Evolutionary conservation across 306 rosid species (phyloP).

Genomic region (Oxytropis ochrocephala): DNA sequence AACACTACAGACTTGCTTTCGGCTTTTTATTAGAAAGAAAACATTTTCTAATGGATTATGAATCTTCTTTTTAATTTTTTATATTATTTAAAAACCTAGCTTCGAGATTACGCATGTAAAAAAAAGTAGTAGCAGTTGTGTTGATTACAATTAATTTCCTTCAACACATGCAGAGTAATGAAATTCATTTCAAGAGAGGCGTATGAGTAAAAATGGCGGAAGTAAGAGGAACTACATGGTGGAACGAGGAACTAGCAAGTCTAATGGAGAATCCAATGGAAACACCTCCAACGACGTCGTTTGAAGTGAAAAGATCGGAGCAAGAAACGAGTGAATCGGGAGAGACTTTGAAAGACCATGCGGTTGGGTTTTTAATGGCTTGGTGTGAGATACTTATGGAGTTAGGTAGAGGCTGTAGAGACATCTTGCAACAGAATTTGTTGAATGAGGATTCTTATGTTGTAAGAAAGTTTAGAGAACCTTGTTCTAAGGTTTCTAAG

Average conservation of each 20-base stretch:
- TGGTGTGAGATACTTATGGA: slow-evolving; percentile 87
- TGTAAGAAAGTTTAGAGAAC: slow-evolving; percentile 50
- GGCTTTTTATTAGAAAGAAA: not conserved
- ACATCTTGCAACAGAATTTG: slow-evolving; percentile 67
- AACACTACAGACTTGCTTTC: not conserved
- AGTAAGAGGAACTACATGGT: not conserved
- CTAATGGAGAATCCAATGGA: not conserved
- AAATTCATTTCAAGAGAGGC: not conserved
- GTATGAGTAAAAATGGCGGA: not conserved
- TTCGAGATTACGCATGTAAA: not conserved
- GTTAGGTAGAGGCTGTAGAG: slow-evolving; percentile 71
- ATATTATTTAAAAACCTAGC: not conserved
- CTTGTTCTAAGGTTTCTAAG: slow-evolving; percentile 52
- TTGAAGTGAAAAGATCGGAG: slow-evolving; percentile 21
- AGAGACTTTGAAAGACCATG: slow-evolving; percentile 77
- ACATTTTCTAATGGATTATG: not conserved
- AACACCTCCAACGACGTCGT: slow-evolving; percentile 28
- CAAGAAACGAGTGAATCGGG: slow-evolving; percentile 33
- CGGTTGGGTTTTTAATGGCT: slow-evolving; percentile 70
- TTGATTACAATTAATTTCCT: not conserved
- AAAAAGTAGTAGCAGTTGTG: not conserved
- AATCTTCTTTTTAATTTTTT: not conserved
- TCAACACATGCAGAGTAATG: not conserved
- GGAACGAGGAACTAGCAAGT: slow-evolving; percentile 6
- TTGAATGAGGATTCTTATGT: slow-evolving; percentile 60